Conservation (phyloP, 1,284 basidiomycete species). For the Sphaerobolus stellatus region DNA sequence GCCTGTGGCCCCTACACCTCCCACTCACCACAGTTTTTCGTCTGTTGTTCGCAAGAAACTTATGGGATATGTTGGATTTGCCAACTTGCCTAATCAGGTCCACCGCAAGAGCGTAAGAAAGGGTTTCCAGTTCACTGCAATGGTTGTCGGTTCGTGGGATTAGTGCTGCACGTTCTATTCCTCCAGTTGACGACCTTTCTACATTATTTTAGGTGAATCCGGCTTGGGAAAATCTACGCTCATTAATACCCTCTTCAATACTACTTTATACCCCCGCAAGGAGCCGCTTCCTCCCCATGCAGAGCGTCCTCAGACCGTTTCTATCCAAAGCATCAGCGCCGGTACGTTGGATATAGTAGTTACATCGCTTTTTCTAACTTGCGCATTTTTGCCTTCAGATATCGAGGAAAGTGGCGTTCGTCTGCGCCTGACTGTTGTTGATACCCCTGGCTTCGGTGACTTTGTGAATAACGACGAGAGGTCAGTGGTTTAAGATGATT, state of each 20-base stretch:
- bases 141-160: conserved; percentile 86
- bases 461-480: conserved; percentile 98
- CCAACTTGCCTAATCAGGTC: conserved; percentile 96
- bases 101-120: conserved; percentile 95
- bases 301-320: conserved; percentile 87
- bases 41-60: conserved; percentile 87
- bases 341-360: conserved; percentile 49
- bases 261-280: conserved; percentile 87
- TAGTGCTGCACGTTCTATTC: neutral
- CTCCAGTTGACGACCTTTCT: conserved; percentile 7
- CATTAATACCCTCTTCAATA: conserved; percentile 97
- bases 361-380: conserved; percentile 18
- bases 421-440: conserved; percentile 92
- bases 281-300: conserved; percentile 79
- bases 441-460: conserved; percentile 95
- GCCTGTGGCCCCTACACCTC: conserved; percentile 41
- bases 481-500: conserved; percentile 39
- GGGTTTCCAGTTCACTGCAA: conserved; percentile 94
- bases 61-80: conserved; percentile 86
- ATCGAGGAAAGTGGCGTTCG: conserved; percentile 97
- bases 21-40: conserved; percentile 35
- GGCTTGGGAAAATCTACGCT: conserved; percentile 97
- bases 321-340: conserved; percentile 95
- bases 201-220: conserved; percentile 74
- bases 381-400: conserved; percentile 52